Conservation (phyloP, 345 rosid species). For the Hevea brasiliensis region DNA sequence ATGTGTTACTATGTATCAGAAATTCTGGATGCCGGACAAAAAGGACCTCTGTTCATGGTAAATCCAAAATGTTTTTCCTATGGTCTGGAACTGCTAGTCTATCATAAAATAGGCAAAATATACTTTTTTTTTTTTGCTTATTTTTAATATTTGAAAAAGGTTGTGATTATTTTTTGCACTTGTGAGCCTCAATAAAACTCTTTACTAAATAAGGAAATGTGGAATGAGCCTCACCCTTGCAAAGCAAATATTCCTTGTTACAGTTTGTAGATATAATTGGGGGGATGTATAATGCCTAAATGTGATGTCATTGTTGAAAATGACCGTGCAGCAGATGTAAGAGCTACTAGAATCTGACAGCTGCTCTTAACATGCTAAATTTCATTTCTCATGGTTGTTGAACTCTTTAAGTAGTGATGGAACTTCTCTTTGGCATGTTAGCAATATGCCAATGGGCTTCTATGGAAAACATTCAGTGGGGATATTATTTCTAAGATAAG, state of each 20-base stretch:
- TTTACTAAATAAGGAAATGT: not conserved
- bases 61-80: slow-evolving; percentile 9
- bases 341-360: not conserved
- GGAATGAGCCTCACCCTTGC: not conserved
- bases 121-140: not conserved
- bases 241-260: not conserved
- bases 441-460: not conserved
- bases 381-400: not conserved
- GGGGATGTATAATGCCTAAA: not conserved
- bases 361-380: not conserved
- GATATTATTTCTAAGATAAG: not conserved
- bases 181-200: not conserved
- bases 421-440: not conserved
- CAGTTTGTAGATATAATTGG: not conserved
- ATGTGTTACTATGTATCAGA: slow-evolving; percentile 81
- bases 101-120: slow-evolving; percentile 1
- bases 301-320: not conserved
- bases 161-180: not conserved
- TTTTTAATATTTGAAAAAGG: not conserved
- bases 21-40: slow-evolving; percentile 74
- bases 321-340: not conserved
- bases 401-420: not conserved
- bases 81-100: slow-evolving; percentile 1
- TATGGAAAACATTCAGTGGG: not conserved
- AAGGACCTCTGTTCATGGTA: slow-evolving; percentile 86